phyloP scores from a whole-genome alignment of 2,329 filamentous ascomycete genomes.

The Mycogone perniciosa region DNA sequence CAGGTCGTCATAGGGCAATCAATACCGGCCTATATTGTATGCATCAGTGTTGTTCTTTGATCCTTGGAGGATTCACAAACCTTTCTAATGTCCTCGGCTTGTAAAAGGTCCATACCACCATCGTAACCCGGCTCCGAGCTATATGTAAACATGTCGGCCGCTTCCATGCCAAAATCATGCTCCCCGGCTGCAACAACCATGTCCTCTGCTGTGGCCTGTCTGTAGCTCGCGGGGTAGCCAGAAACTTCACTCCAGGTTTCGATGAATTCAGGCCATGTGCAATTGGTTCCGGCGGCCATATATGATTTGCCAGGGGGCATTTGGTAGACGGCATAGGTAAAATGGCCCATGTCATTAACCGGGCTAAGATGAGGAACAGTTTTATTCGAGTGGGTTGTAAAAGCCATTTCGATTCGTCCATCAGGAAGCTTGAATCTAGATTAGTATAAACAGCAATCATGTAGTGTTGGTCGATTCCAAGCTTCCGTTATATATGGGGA shows the following conservation, averaged over 20 bases:
- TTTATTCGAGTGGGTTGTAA: constrained; percentile 35
- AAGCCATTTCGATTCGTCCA: constrained; percentile 40
- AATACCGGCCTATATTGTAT: constrained; percentile 31
- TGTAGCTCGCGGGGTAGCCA: constrained; percentile 30
- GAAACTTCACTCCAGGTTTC: constrained; percentile 34
- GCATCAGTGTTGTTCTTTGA: neutral
- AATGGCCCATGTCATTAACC: constrained; percentile 40
- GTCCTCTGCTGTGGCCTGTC: constrained; percentile 34
- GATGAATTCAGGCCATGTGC: constrained; percentile 42
- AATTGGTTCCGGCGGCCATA: constrained; percentile 41
- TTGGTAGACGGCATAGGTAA: constrained; percentile 42
- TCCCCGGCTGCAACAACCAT: constrained; percentile 34
- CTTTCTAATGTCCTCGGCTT: constrained; percentile 36
- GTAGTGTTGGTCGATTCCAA: no score
- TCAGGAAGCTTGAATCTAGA: constrained; percentile 26
- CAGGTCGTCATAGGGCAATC: constrained; percentile 38
- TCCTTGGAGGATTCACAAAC: constrained; percentile 23
- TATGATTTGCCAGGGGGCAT: constrained; percentile 44
- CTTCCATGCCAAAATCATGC: constrained; percentile 36
- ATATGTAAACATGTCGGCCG: constrained; percentile 42
- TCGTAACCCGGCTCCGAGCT: constrained; percentile 43
- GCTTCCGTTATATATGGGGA: no score
- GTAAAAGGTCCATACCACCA: constrained; percentile 38
- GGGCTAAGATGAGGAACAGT: constrained; percentile 40
- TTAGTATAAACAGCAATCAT: neutral